These are phyloP conservation scores for Solanum pinnatisectum DNA, from an alignment of 257 asterid genomes.

Conservation along the genomic window DNA sequence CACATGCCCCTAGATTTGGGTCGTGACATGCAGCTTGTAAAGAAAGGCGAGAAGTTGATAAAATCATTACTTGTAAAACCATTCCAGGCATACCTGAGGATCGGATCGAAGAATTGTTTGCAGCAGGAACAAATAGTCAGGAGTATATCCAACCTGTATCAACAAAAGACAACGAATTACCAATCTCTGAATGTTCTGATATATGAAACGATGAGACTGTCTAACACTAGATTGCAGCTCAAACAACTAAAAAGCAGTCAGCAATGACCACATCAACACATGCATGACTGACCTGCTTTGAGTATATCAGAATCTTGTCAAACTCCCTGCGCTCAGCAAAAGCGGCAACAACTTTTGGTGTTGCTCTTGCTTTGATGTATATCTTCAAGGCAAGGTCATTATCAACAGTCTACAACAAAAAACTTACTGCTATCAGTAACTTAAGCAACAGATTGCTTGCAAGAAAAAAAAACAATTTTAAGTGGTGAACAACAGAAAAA, in stretches of 20 bases:
- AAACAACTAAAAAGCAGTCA: background rate
- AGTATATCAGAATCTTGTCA: conserved; percentile 92
- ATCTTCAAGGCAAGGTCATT: conserved; percentile 97
- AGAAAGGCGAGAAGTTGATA: background rate
- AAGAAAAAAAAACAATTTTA: background rate
- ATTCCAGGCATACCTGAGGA: conserved; percentile 67
- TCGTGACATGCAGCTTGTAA: background rate
- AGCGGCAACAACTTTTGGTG: conserved; percentile 99
- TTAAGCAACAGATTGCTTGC: background rate
- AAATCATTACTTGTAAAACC: background rate
- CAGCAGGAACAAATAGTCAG: conserved; percentile 92
- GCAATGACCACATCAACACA: background rate
- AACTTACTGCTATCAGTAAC: background rate
- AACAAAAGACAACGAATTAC: background rate
- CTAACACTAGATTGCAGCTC: background rate
- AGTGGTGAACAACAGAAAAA: background rate
- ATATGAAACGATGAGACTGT: background rate
- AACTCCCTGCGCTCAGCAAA: conserved; percentile 99
- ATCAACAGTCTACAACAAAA: conserved; percentile 77
- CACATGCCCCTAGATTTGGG: background rate
- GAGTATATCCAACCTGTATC: conserved; percentile 93
- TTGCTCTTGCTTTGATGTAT: conserved; percentile 97
- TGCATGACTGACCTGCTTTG: conserved; percentile 68
- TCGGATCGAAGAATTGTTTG: conserved; percentile 98
- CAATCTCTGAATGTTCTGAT: background rate